A percentile compares a stretch with the other conserved stretches of the same genome.
These are phyloP conservation scores for Hawksworthiomyces lignivorus DNA, from an alignment of 2,329 filamentous ascomycete species.

Conservation along the genomic window DNA sequence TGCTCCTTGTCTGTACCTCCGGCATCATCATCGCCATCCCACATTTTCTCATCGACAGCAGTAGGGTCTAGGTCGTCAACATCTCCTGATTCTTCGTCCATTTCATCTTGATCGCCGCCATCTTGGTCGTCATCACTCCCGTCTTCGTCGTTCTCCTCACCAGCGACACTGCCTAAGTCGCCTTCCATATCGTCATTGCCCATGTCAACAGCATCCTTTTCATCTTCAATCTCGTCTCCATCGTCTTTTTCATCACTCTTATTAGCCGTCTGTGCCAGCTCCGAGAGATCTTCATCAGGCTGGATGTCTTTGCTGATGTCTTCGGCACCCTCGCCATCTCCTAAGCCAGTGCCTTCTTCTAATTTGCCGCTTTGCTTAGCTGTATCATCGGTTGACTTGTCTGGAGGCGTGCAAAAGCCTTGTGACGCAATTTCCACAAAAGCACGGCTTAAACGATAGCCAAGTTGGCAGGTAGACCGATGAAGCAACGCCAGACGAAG, in stretches of 20 bases:
- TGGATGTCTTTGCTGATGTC: conserved; percentile 97
- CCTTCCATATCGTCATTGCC: conserved; percentile 88
- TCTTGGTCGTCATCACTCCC: conserved; percentile 52
- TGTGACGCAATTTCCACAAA: conserved; percentile 74
- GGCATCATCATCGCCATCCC: conserved; percentile 79
- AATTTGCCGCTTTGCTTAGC: conserved; percentile 56
- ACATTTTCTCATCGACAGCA: conserved; percentile 96
- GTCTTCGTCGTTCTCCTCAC: conserved; percentile 54
- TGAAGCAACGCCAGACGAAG: conserved; percentile 57
- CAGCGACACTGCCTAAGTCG: conserved; percentile 61
- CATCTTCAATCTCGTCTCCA: conserved; percentile 61
- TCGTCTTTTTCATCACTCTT: conserved; percentile 54
- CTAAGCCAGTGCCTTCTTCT: conserved; percentile 86
- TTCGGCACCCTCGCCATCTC: conserved; percentile 89
- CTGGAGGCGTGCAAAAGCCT: conserved; percentile 86
- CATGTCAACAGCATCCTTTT: conserved; percentile 86
- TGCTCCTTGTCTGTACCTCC: conserved; percentile 78
- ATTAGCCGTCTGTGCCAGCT: conserved; percentile 79
- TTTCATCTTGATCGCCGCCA: conserved; percentile 56
- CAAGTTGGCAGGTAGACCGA: conserved; percentile 62
- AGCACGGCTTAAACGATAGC: conserved; percentile 65
- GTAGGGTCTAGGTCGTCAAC: conserved; percentile 86
- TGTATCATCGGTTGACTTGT: conserved; percentile 68
- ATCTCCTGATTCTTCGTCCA: conserved; percentile 84
- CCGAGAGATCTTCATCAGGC: conserved; percentile 85